phyloP scores from a whole-genome alignment of 225 moss, liverwort and hornwort genomes.

The Neckera pumila region DNA sequence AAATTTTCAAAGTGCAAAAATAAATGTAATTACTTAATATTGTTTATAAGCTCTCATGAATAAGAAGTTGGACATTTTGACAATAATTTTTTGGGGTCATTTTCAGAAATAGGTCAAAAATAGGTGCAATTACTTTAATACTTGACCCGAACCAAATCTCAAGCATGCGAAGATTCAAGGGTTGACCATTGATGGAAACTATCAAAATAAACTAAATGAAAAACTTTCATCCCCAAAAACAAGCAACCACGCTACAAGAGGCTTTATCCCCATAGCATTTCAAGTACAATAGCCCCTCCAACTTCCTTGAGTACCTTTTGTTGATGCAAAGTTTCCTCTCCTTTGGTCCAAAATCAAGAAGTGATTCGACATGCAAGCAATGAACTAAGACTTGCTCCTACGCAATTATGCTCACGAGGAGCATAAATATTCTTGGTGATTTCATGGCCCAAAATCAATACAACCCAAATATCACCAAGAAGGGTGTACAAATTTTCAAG shows the following conservation, averaged over 20 bases:
- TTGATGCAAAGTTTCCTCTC: background rate
- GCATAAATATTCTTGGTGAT: accelerated
- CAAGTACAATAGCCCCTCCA: no score
- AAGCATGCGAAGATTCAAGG: background rate
- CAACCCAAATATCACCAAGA: accelerated
- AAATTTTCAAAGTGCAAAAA: no score
- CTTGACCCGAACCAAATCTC: background rate
- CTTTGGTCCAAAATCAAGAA: background rate
- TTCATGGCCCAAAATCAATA: background rate
- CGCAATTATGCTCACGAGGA: accelerated
- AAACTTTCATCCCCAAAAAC: background rate
- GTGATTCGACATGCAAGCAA: accelerated
- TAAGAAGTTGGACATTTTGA: no score
- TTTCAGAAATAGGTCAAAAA: background rate
- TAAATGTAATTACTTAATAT: no score
- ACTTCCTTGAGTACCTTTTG: background rate
- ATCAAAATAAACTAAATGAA: background rate
- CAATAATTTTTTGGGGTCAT: no score
- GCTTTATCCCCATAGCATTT: background rate
- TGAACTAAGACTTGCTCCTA: background rate
- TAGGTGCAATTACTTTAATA: background rate
- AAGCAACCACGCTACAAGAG: background rate
- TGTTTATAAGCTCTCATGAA: background rate
- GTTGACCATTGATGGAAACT: background rate
- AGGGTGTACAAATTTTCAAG: background rate